These are phyloP conservation scores for Backusella tarrabulga DNA, from an alignment of 192 early-diverging fungal species.

Conservation along the genomic window DNA sequence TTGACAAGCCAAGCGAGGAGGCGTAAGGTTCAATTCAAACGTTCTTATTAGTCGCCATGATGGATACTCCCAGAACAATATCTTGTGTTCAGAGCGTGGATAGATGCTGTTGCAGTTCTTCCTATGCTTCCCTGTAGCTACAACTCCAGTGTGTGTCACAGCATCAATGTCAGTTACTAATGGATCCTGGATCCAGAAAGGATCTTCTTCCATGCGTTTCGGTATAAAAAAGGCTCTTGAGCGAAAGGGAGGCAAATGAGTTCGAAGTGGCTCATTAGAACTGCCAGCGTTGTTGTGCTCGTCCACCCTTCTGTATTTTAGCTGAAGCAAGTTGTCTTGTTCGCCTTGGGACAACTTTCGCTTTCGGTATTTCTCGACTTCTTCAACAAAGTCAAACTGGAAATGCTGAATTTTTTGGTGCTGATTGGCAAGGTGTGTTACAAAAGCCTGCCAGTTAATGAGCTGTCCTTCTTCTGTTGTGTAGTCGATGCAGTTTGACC, in stretches of 20 bases:
- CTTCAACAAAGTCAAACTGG: slow-evolving; percentile 12
- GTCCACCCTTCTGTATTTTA: not conserved
- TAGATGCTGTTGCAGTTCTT: not conserved
- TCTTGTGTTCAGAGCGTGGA: slow-evolving; percentile 27
- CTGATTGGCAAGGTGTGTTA: slow-evolving; percentile 23
- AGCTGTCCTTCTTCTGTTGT: not conserved
- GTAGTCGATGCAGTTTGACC: slow-evolving; percentile 21
- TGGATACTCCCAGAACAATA: slow-evolving; percentile 37
- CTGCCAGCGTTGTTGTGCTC: not conserved
- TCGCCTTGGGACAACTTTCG: not conserved
- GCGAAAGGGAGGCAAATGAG: slow-evolving; percentile 2
- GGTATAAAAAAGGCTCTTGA: slow-evolving; percentile 12
- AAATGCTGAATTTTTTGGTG: slow-evolving; percentile 8
- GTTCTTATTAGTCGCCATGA: slow-evolving; percentile 26
- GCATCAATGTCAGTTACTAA: slow-evolving; percentile 33
- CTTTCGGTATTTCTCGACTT: slow-evolving; percentile 1
- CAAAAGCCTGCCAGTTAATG: slow-evolving; percentile 34
- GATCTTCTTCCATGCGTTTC: not conserved
- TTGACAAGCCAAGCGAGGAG: slow-evolving; percentile 29
- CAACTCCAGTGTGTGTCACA: slow-evolving; percentile 20
- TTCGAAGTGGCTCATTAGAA: not conserved
- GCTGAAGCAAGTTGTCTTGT: not conserved
- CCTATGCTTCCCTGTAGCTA: slow-evolving; percentile 38
- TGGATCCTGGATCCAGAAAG: slow-evolving; percentile 35
- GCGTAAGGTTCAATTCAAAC: slow-evolving; percentile 31